These are phyloP conservation scores for Dothideomycetes sp. DNA, from an alignment of 2,329 filamentous ascomycete species.

Conservation along the genomic window DNA sequence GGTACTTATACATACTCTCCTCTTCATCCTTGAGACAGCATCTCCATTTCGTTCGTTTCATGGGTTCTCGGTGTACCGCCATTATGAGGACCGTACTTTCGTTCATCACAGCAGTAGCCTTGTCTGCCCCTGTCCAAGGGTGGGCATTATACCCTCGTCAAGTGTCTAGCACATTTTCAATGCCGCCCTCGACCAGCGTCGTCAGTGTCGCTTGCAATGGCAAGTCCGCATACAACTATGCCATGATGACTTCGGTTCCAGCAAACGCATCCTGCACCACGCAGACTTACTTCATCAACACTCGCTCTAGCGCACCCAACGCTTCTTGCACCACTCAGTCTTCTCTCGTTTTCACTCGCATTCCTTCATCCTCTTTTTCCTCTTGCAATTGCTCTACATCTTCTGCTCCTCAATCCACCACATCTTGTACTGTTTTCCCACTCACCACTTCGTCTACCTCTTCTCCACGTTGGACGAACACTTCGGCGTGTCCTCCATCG, in stretches of 20 bases:
- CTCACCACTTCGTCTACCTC: background rate
- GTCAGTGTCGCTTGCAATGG: slow-evolving; percentile 2
- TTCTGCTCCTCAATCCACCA: background rate
- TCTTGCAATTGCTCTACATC: slow-evolving; percentile 8
- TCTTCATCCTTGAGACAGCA: too few relatives aligned
- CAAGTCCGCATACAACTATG: slow-evolving; percentile 8
- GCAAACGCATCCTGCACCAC: slow-evolving; percentile 9
- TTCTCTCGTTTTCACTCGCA: slow-evolving; percentile 1
- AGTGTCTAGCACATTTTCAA: background rate
- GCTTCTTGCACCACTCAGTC: slow-evolving; percentile 6
- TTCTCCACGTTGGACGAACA: background rate
- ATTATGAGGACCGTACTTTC: slow-evolving; percentile 4
- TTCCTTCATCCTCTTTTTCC: background rate
- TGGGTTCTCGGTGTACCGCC: background rate
- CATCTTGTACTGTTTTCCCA: slow-evolving; percentile 1
- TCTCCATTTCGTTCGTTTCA: slow-evolving; percentile 1
- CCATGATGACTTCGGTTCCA: background rate
- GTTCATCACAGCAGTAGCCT: slow-evolving; percentile 2
- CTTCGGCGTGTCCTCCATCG: background rate
- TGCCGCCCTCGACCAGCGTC: background rate
- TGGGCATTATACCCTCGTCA: slow-evolving; percentile 1
- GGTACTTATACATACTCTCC: slow-evolving; percentile 2
- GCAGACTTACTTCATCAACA: slow-evolving; percentile 9
- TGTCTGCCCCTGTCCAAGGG: slow-evolving; percentile 1
- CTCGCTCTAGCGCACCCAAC: background rate